Evolutionary conservation across 768 basidiomycete species (phyloP).

Genomic region (Macrolepiota albuminosa): DNA sequence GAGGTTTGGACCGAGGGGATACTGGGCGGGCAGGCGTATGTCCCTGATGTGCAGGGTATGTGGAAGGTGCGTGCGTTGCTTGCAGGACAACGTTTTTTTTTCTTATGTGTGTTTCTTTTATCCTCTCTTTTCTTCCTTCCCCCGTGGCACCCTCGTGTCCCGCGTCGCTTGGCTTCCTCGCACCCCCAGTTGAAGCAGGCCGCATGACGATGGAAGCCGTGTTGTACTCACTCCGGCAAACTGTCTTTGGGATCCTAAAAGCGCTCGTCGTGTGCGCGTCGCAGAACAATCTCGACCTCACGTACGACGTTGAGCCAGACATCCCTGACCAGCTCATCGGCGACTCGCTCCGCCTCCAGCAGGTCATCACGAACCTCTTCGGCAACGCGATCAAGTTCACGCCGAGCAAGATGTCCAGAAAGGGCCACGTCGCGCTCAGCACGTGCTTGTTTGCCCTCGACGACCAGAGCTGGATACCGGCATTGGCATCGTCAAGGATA

Average conservation of each 20-base stretch:
- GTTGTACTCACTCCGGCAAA: slow-evolving; percentile 97
- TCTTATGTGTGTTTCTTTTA: background rate
- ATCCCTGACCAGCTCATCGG: slow-evolving; percentile 98
- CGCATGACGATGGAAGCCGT: slow-evolving; percentile 82
- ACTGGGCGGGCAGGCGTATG: slow-evolving; percentile 23
- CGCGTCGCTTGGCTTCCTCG: no score
- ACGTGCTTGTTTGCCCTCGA: slow-evolving; percentile 76
- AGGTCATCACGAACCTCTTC: slow-evolving; percentile 93
- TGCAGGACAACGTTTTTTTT: no score
- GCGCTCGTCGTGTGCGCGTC: slow-evolving; percentile 96
- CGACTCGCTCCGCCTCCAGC: slow-evolving; percentile 89
- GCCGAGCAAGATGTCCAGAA: slow-evolving; percentile 67
- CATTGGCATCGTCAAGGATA: slow-evolving; percentile 98
- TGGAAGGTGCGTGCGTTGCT: slow-evolving; percentile 57
- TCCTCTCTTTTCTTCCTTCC: no score
- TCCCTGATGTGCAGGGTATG: slow-evolving; percentile 91
- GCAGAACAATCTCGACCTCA: slow-evolving; percentile 93
- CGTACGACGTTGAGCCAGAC: slow-evolving; percentile 92
- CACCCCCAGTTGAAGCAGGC: slow-evolving; percentile 40
- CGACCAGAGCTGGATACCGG: slow-evolving; percentile 92
- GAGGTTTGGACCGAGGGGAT: slow-evolving; percentile 94
- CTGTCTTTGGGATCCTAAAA: slow-evolving; percentile 96
- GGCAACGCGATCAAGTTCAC: slow-evolving; percentile 99
- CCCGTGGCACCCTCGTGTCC: no score
- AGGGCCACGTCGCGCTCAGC: slow-evolving; percentile 89